phyloP scores from a whole-genome alignment of 768 basidiomycete genomes.

The Sarcodon sp. region DNA sequence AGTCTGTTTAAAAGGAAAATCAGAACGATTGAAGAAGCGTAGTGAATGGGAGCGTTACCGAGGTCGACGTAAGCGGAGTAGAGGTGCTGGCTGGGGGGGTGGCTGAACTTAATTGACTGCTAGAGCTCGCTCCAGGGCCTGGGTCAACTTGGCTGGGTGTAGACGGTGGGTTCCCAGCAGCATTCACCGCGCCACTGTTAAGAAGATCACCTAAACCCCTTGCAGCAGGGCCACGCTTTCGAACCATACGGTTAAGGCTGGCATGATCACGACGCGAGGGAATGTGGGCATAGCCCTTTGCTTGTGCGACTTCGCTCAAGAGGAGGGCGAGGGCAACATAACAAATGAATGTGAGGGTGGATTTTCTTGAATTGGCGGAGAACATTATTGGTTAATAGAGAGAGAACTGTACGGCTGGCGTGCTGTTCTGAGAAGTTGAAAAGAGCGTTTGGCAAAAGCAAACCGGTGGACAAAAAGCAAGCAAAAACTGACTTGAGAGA shows the following conservation, averaged over 20 bases:
- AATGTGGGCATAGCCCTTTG: slow-evolving; percentile 23
- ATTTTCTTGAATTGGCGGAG: slow-evolving; percentile 26
- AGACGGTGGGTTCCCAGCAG: slow-evolving; percentile 3
- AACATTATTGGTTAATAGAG: slow-evolving; percentile 28
- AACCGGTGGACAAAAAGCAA: too few species aligned
- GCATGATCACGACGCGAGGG: slow-evolving; percentile 40
- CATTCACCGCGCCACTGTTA: slow-evolving; percentile 18
- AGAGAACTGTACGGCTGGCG: not conserved
- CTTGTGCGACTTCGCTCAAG: slow-evolving; percentile 30
- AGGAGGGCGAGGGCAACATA: slow-evolving; percentile 42
- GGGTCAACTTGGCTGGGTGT: not conserved
- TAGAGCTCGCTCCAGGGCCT: not conserved
- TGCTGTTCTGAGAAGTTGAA: not conserved
- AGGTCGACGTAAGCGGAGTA: slow-evolving; percentile 7
- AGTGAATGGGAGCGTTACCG: slow-evolving; percentile 9
- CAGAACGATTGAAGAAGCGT: not conserved
- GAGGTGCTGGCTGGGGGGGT: slow-evolving; percentile 6
- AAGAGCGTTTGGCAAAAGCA: not conserved
- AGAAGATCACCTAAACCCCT: not conserved
- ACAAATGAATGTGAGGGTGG: slow-evolving; percentile 53
- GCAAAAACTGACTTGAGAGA: too few species aligned
- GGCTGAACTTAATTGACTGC: not conserved
- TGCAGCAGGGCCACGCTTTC: slow-evolving; percentile 38
- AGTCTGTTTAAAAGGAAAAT: too few species aligned
- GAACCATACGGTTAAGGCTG: slow-evolving; percentile 51